Evolutionary conservation across 2,329 filamentous ascomycete genomes (phyloP).

Genomic region (Pyrenophora teres): DNA sequence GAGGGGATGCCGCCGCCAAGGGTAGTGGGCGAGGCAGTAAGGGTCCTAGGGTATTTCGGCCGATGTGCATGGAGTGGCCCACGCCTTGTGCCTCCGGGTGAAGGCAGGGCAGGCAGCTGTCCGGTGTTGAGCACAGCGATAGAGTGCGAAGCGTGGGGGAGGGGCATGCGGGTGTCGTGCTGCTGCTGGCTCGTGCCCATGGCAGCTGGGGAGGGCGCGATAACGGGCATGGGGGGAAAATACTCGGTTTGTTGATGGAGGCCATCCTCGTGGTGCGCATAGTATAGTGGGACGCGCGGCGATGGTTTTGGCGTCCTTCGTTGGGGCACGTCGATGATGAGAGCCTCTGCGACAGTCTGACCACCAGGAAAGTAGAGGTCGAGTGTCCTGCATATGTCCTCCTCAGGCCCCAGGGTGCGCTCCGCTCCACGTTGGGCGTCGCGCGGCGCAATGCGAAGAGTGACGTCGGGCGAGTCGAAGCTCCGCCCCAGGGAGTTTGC

Average conservation of each 20-base stretch:
- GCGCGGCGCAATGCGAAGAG: constrained; percentile 75
- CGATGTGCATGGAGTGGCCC: constrained; percentile 51
- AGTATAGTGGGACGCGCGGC: constrained; percentile 62
- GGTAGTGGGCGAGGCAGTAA: constrained; percentile 81
- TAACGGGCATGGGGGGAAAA: constrained; percentile 69
- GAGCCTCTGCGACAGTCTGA: constrained; percentile 84
- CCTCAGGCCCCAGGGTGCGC: constrained; percentile 80
- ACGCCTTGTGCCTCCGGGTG: constrained; percentile 71
- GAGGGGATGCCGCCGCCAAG: constrained; percentile 49
- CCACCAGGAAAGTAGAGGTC: constrained; percentile 85
- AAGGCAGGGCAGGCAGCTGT: constrained; percentile 78
- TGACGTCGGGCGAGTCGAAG: constrained; percentile 90
- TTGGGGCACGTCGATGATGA: constrained; percentile 84
- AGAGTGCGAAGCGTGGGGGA: constrained; percentile 57
- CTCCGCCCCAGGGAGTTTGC: constrained; percentile 85
- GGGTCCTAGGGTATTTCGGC: constrained; percentile 69
- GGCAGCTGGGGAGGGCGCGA: constrained; percentile 49
- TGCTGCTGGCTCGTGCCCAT: constrained; percentile 46
- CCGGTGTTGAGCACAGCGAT: constrained; percentile 83
- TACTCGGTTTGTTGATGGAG: constrained; percentile 77
- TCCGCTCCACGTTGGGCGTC: constrained; percentile 62
- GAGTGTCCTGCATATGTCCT: constrained; percentile 76
- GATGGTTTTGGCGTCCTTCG: constrained; percentile 80
- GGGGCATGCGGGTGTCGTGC: constrained; percentile 45
- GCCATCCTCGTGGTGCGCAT: constrained; percentile 65